Base-by-base conservation (phyloP, 768 basidiomycete genomes). In the Flagelloscypha sp. region DNA sequence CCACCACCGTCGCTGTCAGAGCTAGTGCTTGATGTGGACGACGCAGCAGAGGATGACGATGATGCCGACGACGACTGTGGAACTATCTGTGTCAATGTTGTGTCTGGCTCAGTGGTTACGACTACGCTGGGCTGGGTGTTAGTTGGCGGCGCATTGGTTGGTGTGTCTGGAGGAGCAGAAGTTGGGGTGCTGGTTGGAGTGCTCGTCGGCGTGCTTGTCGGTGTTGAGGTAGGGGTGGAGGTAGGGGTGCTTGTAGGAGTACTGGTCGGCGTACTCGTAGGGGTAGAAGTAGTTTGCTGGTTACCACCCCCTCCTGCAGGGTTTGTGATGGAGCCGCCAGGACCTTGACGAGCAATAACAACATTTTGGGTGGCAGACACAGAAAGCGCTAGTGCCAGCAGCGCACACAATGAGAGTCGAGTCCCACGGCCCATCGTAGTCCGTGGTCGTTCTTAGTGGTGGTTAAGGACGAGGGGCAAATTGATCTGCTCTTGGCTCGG, bases 1-100 rank as follows among this genome's bases (percentile, higher is more conserved):
- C 76, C 66, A 18, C 52, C 38, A 21, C 56, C 51, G 37, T 40
- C 40, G 27, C 43, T 42, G 21, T 50, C 37, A 7, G 52, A 42
- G 36, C 41, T 42, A 5, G 59, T 38, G 19, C 43, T 49, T 15
- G 60, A 38, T 4, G 55, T n/a, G 8, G 52, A 37, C 6, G 63
- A 22, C 3, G 55, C 17, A 5, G 61, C 11, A 7, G 60, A 42
- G 1, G 65, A 24, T 18, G 46, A 10, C 2, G 47, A 12, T 3
- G 56, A 21, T 5, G 37, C 24, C 5, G 38, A 0, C 21, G 49
- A 21, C 7, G 42, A 6, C 9, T 31, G 23, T 3, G 45, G 28
- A 24, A 56, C 2, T 5, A 39, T 17, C 23, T 50, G 50, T 9
- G 62, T 61, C 13, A 57, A 0, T 3, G 40, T 25, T 25, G 54